Conservation (phyloP, 225 moss, liverwort and hornwort species). For the Thuidium tamariscinum region DNA sequence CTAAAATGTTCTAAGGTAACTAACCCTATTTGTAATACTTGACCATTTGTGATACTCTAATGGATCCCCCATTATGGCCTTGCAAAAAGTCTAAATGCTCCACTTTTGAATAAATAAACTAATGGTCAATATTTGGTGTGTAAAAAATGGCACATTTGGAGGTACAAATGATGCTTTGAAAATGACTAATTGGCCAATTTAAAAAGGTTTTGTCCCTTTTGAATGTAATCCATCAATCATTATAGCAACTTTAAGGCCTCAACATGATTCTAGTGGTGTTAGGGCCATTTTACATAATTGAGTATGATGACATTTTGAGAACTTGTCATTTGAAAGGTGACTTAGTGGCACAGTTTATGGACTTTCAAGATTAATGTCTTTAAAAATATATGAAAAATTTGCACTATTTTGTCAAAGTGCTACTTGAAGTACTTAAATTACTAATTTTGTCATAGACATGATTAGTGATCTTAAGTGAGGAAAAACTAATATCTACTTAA, state of each 20-base stretch:
- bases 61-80: background rate
- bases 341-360: too few species aligned
- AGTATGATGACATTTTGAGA: too few species aligned
- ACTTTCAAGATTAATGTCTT: too few species aligned
- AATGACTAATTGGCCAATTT: background rate
- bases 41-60: background rate
- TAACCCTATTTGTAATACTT: background rate
- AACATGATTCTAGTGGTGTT: accelerated
- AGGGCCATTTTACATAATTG: too few species aligned
- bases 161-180: accelerated
- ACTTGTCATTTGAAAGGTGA: too few species aligned
- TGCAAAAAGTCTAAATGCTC: background rate
- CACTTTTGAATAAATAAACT: background rate
- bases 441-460: too few species aligned
- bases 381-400: too few species aligned
- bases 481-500: too few species aligned
- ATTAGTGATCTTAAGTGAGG: too few species aligned
- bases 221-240: accelerated
- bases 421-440: too few species aligned
- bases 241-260: background rate
- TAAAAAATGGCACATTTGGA: background rate
- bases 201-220: background rate
- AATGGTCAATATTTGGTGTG: accelerated
- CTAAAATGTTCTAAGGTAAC: background rate
- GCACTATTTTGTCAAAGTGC: too few species aligned